Evolutionary conservation across 2,329 filamentous ascomycete species (phyloP), one percentile per base, ranked within the genome.

Genomic region (Elsinoe australis): DNA sequence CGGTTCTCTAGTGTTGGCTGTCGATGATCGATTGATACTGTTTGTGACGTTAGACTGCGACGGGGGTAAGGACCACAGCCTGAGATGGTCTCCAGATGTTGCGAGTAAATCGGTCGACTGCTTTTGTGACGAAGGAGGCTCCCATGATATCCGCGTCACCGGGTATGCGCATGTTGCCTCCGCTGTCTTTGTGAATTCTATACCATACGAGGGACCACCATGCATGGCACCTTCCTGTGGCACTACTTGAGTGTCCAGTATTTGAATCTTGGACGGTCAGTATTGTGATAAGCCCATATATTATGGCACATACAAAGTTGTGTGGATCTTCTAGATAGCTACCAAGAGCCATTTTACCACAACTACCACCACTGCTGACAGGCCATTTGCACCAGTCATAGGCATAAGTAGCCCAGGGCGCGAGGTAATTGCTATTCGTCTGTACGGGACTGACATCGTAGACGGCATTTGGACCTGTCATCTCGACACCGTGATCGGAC

Each of bases 311-410:
- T 72, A 95, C 88, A 72, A 94, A 98, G 64, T 98, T 98, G 70
- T 98, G 92, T 4, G 89, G 90, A 67, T 98, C 92, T 68, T 98
- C 92, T 45, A 96, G 71, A 64, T 96, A 96, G 70, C 92, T 98
- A 51, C 90, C 92, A 31, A 98, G 76, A 9, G 92, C 92, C 58
- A 98, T 78, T 67, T 96, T 96, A 31, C 92, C 92, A 3, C 87
- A 87, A 53, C 86, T 82, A 56, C 82, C 67, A 26, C 64, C 64
- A 28, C 71, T 71, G 32, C 87, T 80, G 2, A 90, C 82, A 12
- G 85, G 80, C 90, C 92, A 98, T 68, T 98, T 98, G 72, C 92
- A 98, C 92, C 92, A 98, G 69, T 98, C 92, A 59, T 94, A 90
- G 9, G 92, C 90, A 65, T 96, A 98, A 49, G 94, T 82, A 10